These are phyloP conservation scores for Pisolithus orientalis DNA, from an alignment of 768 basidiomycete species.

Conservation along the genomic window DNA sequence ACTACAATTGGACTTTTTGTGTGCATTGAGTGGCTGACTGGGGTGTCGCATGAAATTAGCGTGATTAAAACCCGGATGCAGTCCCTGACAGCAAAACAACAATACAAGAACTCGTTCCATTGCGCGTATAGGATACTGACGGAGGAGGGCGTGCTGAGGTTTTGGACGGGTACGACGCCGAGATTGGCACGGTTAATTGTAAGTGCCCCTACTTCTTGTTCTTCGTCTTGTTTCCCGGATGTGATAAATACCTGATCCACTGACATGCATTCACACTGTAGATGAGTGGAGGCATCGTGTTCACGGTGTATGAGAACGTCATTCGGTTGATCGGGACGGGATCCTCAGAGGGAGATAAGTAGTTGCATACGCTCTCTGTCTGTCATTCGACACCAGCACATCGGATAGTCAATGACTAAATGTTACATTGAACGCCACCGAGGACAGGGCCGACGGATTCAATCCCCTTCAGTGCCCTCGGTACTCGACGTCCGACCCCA, in stretches of 20 bases:
- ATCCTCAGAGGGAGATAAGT: constrained; percentile 15
- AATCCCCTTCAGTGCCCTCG: too few species aligned
- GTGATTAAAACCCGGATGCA: constrained; percentile 99
- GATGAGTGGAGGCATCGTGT: constrained; percentile 91
- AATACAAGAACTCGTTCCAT: constrained; percentile 93
- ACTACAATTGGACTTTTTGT: neutral
- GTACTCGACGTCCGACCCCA: too few species aligned
- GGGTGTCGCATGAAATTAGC: constrained; percentile 31
- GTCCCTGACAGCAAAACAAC: constrained; percentile 69
- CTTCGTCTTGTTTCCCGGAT: neutral
- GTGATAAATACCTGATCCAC: neutral
- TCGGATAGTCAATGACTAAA: neutral
- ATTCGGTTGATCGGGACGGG: constrained; percentile 47
- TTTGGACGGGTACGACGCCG: constrained; percentile 97
- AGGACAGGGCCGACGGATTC: too few species aligned
- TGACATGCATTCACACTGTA: constrained; percentile 20
- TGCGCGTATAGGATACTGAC: constrained; percentile 92
- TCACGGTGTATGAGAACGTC: constrained; percentile 85
- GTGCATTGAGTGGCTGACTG: neutral
- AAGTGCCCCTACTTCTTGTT: constrained; percentile 24
- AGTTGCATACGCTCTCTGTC: neutral
- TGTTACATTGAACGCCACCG: too few species aligned
- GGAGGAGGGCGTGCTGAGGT: constrained; percentile 86
- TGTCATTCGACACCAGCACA: neutral
- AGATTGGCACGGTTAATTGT: constrained; percentile 80